These are phyloP conservation scores for Hemileccinum rubropunctum DNA, from an alignment of 768 basidiomycete genomes.

Conservation along the genomic window DNA sequence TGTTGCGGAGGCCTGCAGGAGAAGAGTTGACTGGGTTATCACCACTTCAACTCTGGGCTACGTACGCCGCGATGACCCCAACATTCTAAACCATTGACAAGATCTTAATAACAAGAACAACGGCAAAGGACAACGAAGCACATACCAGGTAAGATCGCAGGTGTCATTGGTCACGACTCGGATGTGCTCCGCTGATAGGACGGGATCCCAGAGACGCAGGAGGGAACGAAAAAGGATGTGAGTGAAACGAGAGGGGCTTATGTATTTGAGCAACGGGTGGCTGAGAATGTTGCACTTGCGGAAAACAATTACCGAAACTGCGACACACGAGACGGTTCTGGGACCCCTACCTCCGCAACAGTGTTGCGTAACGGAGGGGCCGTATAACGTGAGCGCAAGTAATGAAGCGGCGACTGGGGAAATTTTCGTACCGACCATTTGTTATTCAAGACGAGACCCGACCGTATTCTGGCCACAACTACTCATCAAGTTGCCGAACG, in stretches of 20 bases:
- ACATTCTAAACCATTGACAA: constrained; percentile 61
- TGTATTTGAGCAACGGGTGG: constrained; percentile 22
- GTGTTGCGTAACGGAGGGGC: constrained; percentile 11
- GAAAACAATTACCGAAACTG: constrained; percentile 6
- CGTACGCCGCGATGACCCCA: constrained; percentile 74
- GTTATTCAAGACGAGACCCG: not conserved
- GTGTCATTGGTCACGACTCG: constrained; percentile 22
- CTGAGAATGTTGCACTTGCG: constrained; percentile 15
- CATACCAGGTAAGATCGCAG: constrained; percentile 27
- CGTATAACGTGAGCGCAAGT: no score
- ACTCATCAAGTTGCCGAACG: no score
- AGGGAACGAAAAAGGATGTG: not conserved
- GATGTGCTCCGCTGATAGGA: constrained; percentile 4
- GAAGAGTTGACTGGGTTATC: constrained; percentile 9
- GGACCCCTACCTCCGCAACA: not conserved
- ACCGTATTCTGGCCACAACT: no score
- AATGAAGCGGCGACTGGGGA: no score
- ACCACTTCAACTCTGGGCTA: constrained; percentile 31
- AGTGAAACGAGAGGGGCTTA: constrained; percentile 13
- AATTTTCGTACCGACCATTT: not conserved
- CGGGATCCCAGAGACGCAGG: not conserved
- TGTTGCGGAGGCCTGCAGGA: constrained; percentile 71
- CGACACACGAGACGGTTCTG: not conserved
- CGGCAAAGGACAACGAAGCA: not conserved
- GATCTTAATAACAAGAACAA: not conserved